These are phyloP conservation scores for Meyerozyma elateridarum DNA, from an alignment of 1,139 yeast genomes.

Conservation along the genomic window DNA sequence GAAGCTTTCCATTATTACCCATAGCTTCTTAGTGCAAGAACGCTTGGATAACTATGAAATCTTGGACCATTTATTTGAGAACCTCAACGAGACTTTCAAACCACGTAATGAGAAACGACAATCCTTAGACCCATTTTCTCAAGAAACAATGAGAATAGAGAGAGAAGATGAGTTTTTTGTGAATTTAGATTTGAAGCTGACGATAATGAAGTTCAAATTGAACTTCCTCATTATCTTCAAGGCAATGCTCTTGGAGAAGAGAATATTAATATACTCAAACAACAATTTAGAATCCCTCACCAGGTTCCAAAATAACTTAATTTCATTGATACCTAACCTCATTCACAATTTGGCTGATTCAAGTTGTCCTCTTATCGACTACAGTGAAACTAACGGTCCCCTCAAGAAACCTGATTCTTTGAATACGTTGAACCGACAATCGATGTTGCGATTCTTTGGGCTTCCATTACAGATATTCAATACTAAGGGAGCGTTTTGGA, in stretches of 20 bases:
- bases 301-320: conserved; percentile 66
- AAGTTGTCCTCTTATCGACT: conserved; percentile 72
- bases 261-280: conserved; percentile 68
- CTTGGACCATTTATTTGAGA: conserved; percentile 69
- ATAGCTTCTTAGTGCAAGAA: conserved; percentile 77
- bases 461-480: conserved; percentile 84
- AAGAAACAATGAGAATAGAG: conserved; percentile 15
- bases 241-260: conserved; percentile 70
- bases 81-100: conserved; percentile 43
- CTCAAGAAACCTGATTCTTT: conserved; percentile 62
- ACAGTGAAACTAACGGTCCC: conserved; percentile 46
- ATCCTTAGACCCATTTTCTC: conserved; percentile 5
- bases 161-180: conserved; percentile 52
- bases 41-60: conserved; percentile 68
- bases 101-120: conserved; percentile 13
- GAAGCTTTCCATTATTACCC: conserved; percentile 83
- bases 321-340: conserved; percentile 74
- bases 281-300: conserved; percentile 73
- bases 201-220: conserved; percentile 55
- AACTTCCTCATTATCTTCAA: conserved; percentile 69
- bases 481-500: conserved; percentile 77
- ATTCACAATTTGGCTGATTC: conserved; percentile 69
- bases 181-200: conserved; percentile 68
- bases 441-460: conserved; percentile 78
- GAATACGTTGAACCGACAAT: conserved; percentile 71